Evolutionary conservation across 331 rosid genomes (phyloP).

Genomic region (Stylosanthes scabra): DNA sequence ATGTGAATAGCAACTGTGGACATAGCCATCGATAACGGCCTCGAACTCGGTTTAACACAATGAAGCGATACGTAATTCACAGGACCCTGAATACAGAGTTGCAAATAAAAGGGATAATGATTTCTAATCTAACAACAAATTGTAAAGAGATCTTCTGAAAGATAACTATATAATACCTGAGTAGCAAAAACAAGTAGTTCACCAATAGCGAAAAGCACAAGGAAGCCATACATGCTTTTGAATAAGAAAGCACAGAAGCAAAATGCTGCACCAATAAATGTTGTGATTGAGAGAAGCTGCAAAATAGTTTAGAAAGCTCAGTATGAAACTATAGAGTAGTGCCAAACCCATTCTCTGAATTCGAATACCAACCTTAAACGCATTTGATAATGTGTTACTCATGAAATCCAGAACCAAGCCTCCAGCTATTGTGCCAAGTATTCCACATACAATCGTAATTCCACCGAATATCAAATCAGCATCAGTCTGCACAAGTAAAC

Average conservation of each 20-base stretch:
- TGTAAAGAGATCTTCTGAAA: not conserved
- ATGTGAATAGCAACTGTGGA: conserved; percentile 83
- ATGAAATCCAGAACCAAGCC: conserved; percentile 72
- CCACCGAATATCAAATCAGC: conserved; percentile 93
- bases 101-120: conserved; percentile 7
- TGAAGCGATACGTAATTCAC: conserved; percentile 72
- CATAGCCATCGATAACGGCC: conserved; percentile 92
- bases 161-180: conserved; percentile 58
- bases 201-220: conserved; percentile 72
- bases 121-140: conserved; percentile 21
- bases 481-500: conserved; percentile 57
- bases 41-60: conserved; percentile 79
- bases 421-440: conserved; percentile 78
- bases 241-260: conserved; percentile 76
- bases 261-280: conserved; percentile 72
- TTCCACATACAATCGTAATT: conserved; percentile 74
- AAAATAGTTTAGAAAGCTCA: conserved; percentile 34
- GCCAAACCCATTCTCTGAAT: conserved; percentile 1
- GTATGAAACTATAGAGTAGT: conserved; percentile 11
- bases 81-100: conserved; percentile 67
- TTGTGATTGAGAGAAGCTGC: conserved; percentile 80
- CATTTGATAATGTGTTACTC: conserved; percentile 71
- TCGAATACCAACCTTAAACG: conserved; percentile 75
- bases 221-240: conserved; percentile 76
- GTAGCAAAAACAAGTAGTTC: conserved; percentile 80